Evolutionary conservation across 129 eudicot genomes (phyloP).

Genomic region (Pulicaria dysenterica): DNA sequence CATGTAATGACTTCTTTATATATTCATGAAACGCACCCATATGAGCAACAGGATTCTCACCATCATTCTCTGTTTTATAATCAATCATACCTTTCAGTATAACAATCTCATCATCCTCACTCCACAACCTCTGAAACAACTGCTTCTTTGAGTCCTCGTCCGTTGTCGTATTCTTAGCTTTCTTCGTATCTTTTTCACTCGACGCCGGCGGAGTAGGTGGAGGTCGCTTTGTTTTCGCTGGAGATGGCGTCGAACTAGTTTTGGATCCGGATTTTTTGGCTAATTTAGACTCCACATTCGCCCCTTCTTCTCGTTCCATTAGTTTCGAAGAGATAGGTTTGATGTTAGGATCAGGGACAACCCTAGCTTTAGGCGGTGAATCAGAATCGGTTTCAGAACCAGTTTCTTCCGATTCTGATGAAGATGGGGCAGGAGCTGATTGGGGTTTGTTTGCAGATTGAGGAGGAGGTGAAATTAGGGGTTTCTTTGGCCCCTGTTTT

Average conservation of each 20-base stretch:
- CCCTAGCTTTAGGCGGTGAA: constrained; percentile 9
- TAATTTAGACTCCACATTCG: not conserved
- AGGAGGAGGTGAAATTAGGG: constrained; percentile 13
- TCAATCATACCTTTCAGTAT: constrained; percentile 53
- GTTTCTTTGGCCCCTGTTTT: constrained; percentile 14
- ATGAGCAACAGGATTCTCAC: constrained; percentile 44
- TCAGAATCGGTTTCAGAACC: constrained; percentile 39
- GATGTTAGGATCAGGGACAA: constrained; percentile 4
- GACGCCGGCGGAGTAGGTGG: not conserved
- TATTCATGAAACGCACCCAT: constrained; percentile 52
- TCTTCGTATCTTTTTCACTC: constrained; percentile 26
- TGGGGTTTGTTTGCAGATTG: constrained; percentile 20
- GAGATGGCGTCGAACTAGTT: not conserved
- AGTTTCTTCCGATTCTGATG: constrained; percentile 33
- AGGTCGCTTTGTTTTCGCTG: constrained; percentile 32
- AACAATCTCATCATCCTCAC: constrained; percentile 48
- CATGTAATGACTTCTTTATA: constrained; percentile 55
- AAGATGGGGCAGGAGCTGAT: constrained; percentile 8
- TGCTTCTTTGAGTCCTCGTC: constrained; percentile 42
- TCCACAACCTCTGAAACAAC: constrained; percentile 54
- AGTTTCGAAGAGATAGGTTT: constrained; percentile 30
- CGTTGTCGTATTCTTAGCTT: constrained; percentile 10
- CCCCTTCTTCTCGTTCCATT: constrained; percentile 20
- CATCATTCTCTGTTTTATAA: constrained; percentile 31
- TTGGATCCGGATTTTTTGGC: constrained; percentile 20